Evolutionary conservation across 2,329 filamentous ascomycete genomes (phyloP).

Genomic region (Epichloe typhina): DNA sequence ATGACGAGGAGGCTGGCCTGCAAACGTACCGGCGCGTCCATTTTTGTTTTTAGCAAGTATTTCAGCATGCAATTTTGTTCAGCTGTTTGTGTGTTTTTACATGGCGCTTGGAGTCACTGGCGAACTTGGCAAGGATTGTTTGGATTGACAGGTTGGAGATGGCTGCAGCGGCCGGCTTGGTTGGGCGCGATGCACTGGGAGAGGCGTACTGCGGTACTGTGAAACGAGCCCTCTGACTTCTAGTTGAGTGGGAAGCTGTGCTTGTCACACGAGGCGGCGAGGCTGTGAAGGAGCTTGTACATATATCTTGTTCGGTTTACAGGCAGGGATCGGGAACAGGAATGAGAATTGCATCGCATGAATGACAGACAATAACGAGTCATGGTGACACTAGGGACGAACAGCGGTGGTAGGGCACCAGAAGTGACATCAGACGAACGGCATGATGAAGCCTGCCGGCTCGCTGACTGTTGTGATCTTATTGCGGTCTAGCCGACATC

Average conservation of each 20-base stretch:
- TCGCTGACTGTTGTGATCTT: neutral
- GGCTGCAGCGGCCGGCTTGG: slow-evolving; percentile 10
- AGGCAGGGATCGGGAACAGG: slow-evolving; percentile 15
- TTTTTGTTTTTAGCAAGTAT: slow-evolving; percentile 22
- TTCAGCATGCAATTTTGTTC: slow-evolving; percentile 20
- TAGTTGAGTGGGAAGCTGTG: slow-evolving; percentile 4
- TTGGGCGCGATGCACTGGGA: slow-evolving; percentile 3
- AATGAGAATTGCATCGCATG: slow-evolving; percentile 20
- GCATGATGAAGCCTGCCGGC: neutral
- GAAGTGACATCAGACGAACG: neutral
- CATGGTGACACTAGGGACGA: neutral
- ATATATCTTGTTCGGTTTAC: slow-evolving; percentile 26
- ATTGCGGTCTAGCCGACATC: neutral
- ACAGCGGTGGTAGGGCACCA: neutral
- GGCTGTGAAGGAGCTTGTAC: slow-evolving; percentile 25
- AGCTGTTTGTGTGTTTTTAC: slow-evolving; percentile 19
- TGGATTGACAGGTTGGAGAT: slow-evolving; percentile 25
- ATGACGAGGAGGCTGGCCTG: neutral
- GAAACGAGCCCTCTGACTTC: slow-evolving; percentile 2
- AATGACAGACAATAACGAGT: slow-evolving; percentile 1
- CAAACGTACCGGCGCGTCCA: slow-evolving; percentile 10
- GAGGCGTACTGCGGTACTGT: neutral
- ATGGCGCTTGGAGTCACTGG: slow-evolving; percentile 29
- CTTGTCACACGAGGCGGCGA: neutral
- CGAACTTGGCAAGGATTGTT: slow-evolving; percentile 19